Percentiles rank a stretch among this genome's conserved stretches.
Conservation (phyloP, 2,329 filamentous ascomycete species). For the Botrytis aclada region DNA sequence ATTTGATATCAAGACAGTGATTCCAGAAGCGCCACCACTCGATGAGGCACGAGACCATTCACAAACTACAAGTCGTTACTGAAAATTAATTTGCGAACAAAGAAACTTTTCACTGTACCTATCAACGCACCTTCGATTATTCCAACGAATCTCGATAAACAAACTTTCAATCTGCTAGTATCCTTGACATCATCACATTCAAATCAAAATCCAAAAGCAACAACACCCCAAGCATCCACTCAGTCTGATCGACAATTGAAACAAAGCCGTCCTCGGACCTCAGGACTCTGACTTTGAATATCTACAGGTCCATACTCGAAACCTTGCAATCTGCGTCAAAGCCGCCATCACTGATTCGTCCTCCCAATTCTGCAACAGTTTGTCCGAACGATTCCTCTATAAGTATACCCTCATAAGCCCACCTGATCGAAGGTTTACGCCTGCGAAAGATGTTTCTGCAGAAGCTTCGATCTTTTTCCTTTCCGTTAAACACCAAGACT, state of each 20-base stretch:
- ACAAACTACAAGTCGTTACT: not conserved
- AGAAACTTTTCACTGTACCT: not conserved
- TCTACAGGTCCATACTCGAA: not conserved
- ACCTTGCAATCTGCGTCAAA: not conserved
- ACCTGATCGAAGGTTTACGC: not conserved
- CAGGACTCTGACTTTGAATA: not conserved
- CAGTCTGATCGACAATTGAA: not conserved
- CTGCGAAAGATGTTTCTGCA: constrained; percentile 1
- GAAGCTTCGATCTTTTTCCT: constrained; percentile 16
- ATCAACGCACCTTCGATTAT: not conserved
- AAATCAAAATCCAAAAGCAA: not conserved
- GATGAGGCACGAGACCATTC: constrained; percentile 5
- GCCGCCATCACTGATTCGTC: not conserved
- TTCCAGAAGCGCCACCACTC: not conserved
- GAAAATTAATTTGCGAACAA: constrained; percentile 1
- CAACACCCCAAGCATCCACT: not conserved
- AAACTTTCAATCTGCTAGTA: not conserved
- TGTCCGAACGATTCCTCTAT: too few relatives aligned
- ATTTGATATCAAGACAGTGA: not conserved
- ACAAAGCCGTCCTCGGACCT: not conserved
- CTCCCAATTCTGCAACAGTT: not conserved
- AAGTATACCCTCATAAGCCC: not conserved
- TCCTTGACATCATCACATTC: not conserved
- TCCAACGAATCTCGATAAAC: not conserved
- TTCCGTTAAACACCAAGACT: not conserved